A percentile compares a stretch with the other conserved stretches of the same genome.
phyloP scores from a whole-genome alignment of 441 rosid species.

The Bruguiera hainesii region DNA sequence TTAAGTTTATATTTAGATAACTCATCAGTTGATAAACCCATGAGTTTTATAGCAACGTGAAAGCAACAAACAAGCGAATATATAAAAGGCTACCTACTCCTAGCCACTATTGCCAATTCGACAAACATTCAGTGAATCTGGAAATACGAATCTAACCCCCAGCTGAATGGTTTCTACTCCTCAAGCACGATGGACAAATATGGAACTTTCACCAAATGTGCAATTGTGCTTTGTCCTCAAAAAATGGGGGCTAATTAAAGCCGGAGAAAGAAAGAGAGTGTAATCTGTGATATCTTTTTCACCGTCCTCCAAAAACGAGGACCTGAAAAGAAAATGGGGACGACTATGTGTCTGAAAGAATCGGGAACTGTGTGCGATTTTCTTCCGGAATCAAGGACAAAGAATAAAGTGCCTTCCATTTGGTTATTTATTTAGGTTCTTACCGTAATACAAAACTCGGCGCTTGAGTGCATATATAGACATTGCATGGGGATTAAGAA shows the following conservation, averaged over 20 bases:
- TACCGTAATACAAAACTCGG: not conserved
- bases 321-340: conserved; percentile 36
- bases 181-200: not conserved
- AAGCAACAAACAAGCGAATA: too few relatives aligned
- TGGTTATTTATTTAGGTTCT: not conserved
- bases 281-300: conserved; percentile 9
- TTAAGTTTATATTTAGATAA: too few relatives aligned
- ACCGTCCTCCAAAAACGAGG: conserved; percentile 29
- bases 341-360: conserved; percentile 35
- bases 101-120: too few relatives aligned
- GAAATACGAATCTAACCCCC: too few relatives aligned
- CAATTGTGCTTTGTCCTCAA: not conserved
- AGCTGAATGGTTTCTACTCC: too few relatives aligned
- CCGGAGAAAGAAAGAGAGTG: conserved; percentile 2
- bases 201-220: not conserved
- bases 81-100: too few relatives aligned
- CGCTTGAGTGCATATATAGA: conserved; percentile 8
- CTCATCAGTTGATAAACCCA: too few relatives aligned
- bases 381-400: conserved; percentile 35
- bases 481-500: conserved; percentile 40
- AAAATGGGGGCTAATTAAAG: conserved; percentile 14
- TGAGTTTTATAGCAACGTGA: too few relatives aligned
- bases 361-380: conserved; percentile 57
- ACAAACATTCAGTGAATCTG: too few relatives aligned
- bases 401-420: conserved; percentile 41